Base-by-base conservation (phyloP, 306 rosid genomes). In the Inga oerstediana region DNA sequence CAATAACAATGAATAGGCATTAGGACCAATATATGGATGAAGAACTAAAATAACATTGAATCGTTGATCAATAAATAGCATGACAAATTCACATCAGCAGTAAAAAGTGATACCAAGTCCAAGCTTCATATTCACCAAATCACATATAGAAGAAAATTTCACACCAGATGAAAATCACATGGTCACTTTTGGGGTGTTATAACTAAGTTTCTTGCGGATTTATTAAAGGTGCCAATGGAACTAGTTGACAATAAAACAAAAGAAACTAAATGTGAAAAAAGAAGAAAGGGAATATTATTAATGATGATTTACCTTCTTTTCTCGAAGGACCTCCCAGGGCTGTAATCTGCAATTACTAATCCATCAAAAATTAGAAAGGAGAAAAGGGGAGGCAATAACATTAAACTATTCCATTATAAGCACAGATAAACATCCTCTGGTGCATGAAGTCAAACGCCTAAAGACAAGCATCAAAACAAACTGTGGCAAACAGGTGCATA, bases 251-350 rank as follows among this genome's bases (percentile, higher is more conserved):
- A 56, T 64, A 39, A 77, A 66, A 82, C 69, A 45, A 72, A 30
- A 46, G 41, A 52, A 65, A 72, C 67, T 75, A 65, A 46, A 51
- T 41, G 43, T 49, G 44, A 46, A n/a, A 64, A 54, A 67, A 5
- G 34, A 59, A 39, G 75, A 27, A 56, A 72, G 78, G n/a, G 1
- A 61, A 49, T 27, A 27, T 56, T 17, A 80, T 49, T 74, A 75
- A 49, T 44, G 79, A 51, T 62, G 77, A 82, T 80, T 81, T 83
- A 93, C 99, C 92, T 87, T 70, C 61, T 87, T 72, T 73, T 91
- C 81, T 92, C 97, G 41, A 80, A 81, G 74, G 99, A 88, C 84
- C 89, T 90, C 27, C 87, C 84, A 17, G 93, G 89, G 83, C 97
- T 91, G 86, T 85, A 64, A 45, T 89, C 99, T 93, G 94, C 91